Conservation (phyloP, 2,329 filamentous ascomycete genomes). For the Fusarium sp. region DNA sequence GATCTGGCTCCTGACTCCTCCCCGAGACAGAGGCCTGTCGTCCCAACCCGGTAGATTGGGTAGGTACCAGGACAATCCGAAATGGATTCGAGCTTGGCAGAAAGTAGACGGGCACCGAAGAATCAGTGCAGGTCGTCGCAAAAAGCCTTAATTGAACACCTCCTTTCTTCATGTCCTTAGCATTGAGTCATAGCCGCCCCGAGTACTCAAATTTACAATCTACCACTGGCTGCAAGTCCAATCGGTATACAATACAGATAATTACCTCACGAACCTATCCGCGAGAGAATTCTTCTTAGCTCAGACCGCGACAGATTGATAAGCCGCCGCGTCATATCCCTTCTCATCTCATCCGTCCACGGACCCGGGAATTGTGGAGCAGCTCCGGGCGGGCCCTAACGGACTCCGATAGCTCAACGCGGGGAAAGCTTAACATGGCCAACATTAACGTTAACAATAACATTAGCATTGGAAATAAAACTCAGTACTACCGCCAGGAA, state of each 20-base stretch:
- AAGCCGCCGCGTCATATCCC: background rate
- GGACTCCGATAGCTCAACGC: conserved; percentile 9
- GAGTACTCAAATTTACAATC: background rate
- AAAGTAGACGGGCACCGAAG: too few relatives aligned
- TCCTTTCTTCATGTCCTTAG: background rate
- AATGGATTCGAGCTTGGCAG: too few relatives aligned
- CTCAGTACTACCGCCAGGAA: too few relatives aligned
- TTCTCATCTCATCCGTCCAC: background rate
- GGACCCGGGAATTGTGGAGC: conserved; percentile 10
- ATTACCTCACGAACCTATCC: too few relatives aligned
- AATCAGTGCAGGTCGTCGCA: rapidly evolving
- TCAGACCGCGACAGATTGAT: background rate
- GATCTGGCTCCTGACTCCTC: background rate
- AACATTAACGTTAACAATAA: background rate
- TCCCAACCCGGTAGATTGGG: background rate
- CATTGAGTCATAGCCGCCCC: background rate
- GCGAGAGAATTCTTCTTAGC: background rate
- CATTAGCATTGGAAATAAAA: too few relatives aligned
- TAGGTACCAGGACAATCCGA: background rate
- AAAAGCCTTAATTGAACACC: background rate
- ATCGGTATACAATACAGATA: too few relatives aligned
- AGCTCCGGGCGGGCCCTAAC: background rate
- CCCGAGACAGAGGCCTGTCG: background rate
- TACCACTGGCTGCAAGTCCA: too few relatives aligned
- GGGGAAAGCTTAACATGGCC: background rate